Percentiles rank a stretch among this genome's conserved stretches.
phyloP scores from a whole-genome alignment of 352 stramenopile species.

The Pythium chondricola region DNA sequence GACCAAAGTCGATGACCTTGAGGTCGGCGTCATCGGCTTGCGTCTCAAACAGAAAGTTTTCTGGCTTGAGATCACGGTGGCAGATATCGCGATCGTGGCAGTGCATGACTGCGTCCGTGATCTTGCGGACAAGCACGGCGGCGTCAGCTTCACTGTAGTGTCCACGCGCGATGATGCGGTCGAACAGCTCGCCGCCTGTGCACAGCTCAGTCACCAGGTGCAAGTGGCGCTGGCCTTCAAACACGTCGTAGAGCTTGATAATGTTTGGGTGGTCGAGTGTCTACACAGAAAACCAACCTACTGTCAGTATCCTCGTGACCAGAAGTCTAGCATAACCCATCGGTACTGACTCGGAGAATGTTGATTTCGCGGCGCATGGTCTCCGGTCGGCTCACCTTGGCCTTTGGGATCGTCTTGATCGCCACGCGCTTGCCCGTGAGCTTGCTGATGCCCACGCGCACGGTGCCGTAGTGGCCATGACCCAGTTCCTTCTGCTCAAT shows the following conservation, averaged over 20 bases:
- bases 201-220: conserved; percentile 98
- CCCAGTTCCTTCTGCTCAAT: conserved; percentile 87
- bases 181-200: conserved; percentile 95
- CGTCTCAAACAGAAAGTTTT: conserved; percentile 95
- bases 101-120: conserved; percentile 95
- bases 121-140: conserved; percentile 93
- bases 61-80: conserved; percentile 96
- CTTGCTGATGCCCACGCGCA: conserved; percentile 93
- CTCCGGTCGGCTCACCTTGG: conserved; percentile 93
- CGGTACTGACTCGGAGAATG: conserved; percentile 68
- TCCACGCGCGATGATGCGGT: conserved; percentile 85
- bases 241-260: conserved; percentile 97
- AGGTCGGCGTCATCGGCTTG: conserved; percentile 87
- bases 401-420: conserved; percentile 99
- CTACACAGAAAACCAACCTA: conserved; percentile 18
- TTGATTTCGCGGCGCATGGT: conserved; percentile 93
- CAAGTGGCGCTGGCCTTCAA: conserved; percentile 95
- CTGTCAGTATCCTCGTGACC: neutral
- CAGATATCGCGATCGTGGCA: conserved; percentile 97
- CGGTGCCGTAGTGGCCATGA: conserved; percentile 95
- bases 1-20: conserved; percentile 99
- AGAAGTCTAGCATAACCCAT: neutral
- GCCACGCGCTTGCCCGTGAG: conserved; percentile 91
- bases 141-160: conserved; percentile 98
- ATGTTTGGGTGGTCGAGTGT: conserved; percentile 96